Base-by-base conservation (phyloP, 2,329 filamentous ascomycete species). In the Canariomyces notabilis region DNA sequence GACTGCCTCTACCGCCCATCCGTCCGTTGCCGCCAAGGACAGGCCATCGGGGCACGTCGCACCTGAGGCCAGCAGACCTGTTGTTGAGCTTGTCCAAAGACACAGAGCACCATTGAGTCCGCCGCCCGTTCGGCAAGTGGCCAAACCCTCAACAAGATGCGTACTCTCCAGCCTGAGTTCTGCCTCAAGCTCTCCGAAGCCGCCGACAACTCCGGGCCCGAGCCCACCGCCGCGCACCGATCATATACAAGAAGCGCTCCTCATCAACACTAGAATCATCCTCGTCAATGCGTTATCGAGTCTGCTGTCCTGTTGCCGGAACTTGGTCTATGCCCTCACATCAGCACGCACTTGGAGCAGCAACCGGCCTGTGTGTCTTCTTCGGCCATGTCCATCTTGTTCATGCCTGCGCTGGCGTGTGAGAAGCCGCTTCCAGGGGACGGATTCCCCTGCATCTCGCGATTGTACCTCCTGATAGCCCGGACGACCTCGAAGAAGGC, bases 401-500 rank as follows among this genome's bases (percentile, higher is more conserved):
- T 76, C 50, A 72, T 66, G 54, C 76, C 83, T 59, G 77, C 79
- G 58, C 77, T 79, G 53, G 71, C 70, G 58, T 81, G 80, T 52
- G 82, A 73, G 51, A 76, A 73, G 60, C 79, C 82, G 58, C 84
- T 85, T 52, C 77, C 81, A 49, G 83, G 81, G 50, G 83, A 81
- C 36, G 84, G 82, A 69, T 94, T 88, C 50, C 87, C 88, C 51
- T 90, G 89, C 83, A 96, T 94, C 65, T 97, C 91, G 67, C 93
- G 91, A 81, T 98, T 97, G 73, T 95, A 97, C 71, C 89, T 86
- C 71, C 93, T 83, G 64, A 98, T 98, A 68, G 97, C 93, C 66
- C 93, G 86, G 49, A 98, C 93, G 59, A 97, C 90, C 66, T 97
- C 90, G 78, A 91, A 97, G 73, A 98, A 98, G 45, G 91, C 89